Percentiles rank a stretch among this genome's conserved stretches.
Evolutionary conservation across 2,329 filamentous ascomycete species (phyloP).

Genomic region (Cordyceps cateniannulata): DNA sequence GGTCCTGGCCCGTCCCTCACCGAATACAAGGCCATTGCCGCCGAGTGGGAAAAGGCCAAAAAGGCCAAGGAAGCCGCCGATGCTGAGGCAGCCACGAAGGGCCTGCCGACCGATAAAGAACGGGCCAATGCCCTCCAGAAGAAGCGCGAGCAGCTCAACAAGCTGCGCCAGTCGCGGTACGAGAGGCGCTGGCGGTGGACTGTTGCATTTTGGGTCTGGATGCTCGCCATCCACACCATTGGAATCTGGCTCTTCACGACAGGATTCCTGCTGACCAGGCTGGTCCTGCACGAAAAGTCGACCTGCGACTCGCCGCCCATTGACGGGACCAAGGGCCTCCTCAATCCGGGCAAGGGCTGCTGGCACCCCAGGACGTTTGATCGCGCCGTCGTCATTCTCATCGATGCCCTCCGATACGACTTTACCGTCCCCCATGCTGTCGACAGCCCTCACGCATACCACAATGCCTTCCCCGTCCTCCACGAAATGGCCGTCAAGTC

Average conservation of each 20-base stretch:
- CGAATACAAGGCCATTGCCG: slow-evolving; percentile 48
- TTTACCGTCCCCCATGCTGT: slow-evolving; percentile 72
- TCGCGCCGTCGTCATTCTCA: slow-evolving; percentile 81
- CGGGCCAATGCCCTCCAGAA: slow-evolving; percentile 34
- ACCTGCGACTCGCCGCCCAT: slow-evolving; percentile 64
- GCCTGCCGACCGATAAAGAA: slow-evolving; percentile 26
- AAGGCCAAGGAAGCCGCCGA: slow-evolving; percentile 39
- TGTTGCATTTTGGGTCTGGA: slow-evolving; percentile 61
- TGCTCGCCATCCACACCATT: slow-evolving; percentile 67
- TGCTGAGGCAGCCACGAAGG: slow-evolving; percentile 24
- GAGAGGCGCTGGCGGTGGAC: slow-evolving; percentile 51
- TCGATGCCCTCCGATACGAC: slow-evolving; percentile 94
- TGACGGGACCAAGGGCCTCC: slow-evolving; percentile 33
- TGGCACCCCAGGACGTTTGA: slow-evolving; percentile 95
- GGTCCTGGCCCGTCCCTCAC: slow-evolving; percentile 16
- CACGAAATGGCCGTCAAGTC: slow-evolving; percentile 71
- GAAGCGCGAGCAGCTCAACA: slow-evolving; percentile 41
- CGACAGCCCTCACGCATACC: slow-evolving; percentile 50
- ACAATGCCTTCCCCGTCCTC: slow-evolving; percentile 81
- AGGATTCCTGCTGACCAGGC: slow-evolving; percentile 85
- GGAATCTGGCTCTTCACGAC: slow-evolving; percentile 91
- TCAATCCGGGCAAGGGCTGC: slow-evolving; percentile 61
- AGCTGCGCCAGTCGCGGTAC: slow-evolving; percentile 41
- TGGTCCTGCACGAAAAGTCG: slow-evolving; percentile 72
- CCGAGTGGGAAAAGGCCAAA: slow-evolving; percentile 48